Evolutionary conservation across 1,139 yeast species (phyloP).

Genomic region (Hemisphaericaspora xylofermentans): DNA sequence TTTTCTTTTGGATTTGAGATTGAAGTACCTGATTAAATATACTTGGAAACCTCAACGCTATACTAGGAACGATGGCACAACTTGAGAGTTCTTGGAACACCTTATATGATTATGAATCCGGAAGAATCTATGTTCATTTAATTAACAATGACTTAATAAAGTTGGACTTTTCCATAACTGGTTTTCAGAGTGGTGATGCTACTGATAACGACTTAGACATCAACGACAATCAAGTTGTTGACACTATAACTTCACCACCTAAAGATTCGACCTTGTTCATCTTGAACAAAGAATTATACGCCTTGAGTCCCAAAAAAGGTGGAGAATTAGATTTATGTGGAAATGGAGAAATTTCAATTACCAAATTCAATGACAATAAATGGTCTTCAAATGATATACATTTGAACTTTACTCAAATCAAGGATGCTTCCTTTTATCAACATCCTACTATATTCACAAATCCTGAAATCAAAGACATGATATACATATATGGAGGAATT

Average conservation of each 20-base stretch:
- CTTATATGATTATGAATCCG: conserved; percentile 35
- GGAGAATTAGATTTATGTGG: conserved; percentile 28
- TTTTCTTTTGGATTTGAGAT: not conserved
- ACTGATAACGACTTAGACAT: conserved; percentile 13
- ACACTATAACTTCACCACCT: conserved; percentile 32
- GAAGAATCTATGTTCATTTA: conserved; percentile 36
- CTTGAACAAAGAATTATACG: conserved; percentile 31
- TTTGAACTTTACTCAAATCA: conserved; percentile 23
- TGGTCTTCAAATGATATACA: conserved; percentile 24
- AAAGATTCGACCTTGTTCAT: conserved; percentile 32
- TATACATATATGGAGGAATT: conserved; percentile 43
- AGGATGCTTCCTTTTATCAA: conserved; percentile 32
- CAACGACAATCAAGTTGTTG: conserved; percentile 22
- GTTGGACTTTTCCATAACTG: conserved; percentile 37
- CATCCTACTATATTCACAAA: conserved; percentile 32
- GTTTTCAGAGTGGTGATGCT: conserved; percentile 18
- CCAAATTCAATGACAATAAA: conserved; percentile 22
- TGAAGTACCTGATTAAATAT: not conserved
- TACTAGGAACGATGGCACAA: not conserved
- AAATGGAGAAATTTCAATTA: conserved; percentile 25
- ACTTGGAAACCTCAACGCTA: not conserved
- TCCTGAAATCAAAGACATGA: conserved; percentile 22
- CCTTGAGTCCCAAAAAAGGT: conserved; percentile 11
- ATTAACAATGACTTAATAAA: conserved; percentile 36
- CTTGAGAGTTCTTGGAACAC: conserved; percentile 28